These are phyloP conservation scores for Paramyrothecium roridum DNA, from an alignment of 2,329 filamentous ascomycete genomes.

Conservation along the genomic window DNA sequence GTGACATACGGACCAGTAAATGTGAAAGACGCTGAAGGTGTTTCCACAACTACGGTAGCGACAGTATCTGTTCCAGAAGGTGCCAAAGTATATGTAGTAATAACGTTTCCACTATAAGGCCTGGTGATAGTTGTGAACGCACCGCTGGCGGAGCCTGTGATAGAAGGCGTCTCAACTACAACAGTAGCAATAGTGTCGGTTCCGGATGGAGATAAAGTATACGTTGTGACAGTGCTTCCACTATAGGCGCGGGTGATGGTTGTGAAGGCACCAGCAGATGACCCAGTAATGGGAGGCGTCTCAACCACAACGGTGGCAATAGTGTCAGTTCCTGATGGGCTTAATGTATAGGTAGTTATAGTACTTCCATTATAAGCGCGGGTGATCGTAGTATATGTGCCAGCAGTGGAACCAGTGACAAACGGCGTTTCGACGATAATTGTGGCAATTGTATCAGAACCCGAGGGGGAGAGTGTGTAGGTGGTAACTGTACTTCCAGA, in stretches of 20 bases:
- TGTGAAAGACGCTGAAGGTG: background rate
- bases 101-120: background rate
- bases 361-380: background rate
- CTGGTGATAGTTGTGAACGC: background rate
- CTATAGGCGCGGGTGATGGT: background rate
- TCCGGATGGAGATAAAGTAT: background rate
- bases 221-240: background rate
- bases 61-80: background rate
- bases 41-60: background rate
- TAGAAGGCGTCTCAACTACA: background rate
- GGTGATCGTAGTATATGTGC: background rate
- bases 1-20: slow-evolving; percentile 1
- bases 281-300: background rate
- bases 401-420: too few relatives aligned
- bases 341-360: background rate
- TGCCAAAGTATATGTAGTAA: background rate
- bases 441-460: background rate
- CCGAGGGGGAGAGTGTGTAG: background rate
- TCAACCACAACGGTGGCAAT: background rate
- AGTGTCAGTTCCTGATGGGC: background rate
- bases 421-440: background rate
- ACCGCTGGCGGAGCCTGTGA: background rate
- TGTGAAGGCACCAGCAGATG: background rate
- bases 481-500: background rate
- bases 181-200: background rate